Conservation (phyloP, 108 stramenopile genomes). For the Aurantiochytrium sp. region DNA sequence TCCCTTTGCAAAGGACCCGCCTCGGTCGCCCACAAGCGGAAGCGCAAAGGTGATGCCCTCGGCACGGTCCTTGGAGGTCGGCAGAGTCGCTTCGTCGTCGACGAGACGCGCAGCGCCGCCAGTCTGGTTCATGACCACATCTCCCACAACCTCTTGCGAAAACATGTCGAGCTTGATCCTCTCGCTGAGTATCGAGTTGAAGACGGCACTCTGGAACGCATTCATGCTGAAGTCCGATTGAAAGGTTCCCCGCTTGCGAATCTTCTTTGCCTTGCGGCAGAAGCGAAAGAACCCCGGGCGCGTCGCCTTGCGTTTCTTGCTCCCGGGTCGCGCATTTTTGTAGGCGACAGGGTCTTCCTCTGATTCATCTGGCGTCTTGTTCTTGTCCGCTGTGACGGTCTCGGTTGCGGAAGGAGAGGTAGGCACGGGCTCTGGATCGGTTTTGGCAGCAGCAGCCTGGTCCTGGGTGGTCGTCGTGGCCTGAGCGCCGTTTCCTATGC, state of each 20-base stretch:
- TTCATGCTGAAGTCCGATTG: background rate
- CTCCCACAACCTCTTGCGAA: background rate
- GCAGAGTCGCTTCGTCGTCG: background rate
- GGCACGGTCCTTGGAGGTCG: background rate
- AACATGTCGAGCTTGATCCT: background rate
- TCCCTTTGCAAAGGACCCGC: background rate
- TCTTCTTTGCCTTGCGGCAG: background rate
- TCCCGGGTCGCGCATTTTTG: background rate
- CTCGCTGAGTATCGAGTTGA: background rate
- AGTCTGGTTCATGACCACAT: background rate
- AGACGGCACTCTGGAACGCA: slow-evolving; percentile 2
- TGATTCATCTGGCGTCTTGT: background rate
- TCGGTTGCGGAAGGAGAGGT: too few species aligned
- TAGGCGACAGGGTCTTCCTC: too few species aligned
- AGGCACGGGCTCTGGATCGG: too few species aligned
- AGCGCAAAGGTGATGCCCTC: background rate
- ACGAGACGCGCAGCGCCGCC: background rate
- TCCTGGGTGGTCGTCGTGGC: too few species aligned
- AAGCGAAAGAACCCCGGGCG: background rate
- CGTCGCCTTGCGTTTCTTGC: background rate
- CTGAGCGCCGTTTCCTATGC: too few species aligned
- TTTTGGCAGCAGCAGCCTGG: too few species aligned
- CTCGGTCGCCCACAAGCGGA: background rate
- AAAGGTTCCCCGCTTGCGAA: background rate
- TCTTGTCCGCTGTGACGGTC: too few species aligned